Evolutionary conservation across 1,284 basidiomycete genomes (phyloP), one percentile per base, ranked within the genome.

Genomic region (Tilletia horrida): DNA sequence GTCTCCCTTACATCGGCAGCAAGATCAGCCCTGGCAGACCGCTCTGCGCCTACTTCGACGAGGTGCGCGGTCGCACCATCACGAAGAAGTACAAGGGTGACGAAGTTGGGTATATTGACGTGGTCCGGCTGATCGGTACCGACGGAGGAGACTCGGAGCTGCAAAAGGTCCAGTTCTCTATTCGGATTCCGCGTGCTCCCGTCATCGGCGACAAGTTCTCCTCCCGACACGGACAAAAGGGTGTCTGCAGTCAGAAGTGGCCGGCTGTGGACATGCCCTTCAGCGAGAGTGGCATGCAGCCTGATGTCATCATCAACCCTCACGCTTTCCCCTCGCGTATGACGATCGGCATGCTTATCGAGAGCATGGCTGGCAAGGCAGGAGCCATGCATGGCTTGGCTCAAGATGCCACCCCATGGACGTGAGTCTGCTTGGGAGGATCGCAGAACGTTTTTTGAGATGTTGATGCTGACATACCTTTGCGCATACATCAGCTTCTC

Each of bases 311-410:
- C 83, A 98, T 99, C 85, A 99, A 99, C 83, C 96, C 96, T 42
- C 96, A 99, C 83, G 96, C 96, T 23, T 98, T 99, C 86, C 96
- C 96, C 1, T 92, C 90, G 85, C 92, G 96, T 76, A 99, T 99
- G 96, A 99, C 96, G 7, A 99, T 99, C 77, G 96, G 96, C 68
- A 99, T 99, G 96, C 89, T 98, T 81, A 93, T 99, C 71, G 96
- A 99, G 86, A 94, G 91, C 83, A 90, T 98, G 88, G 96, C 96
- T 1, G 96, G 94, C 48, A 99, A 99, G 83, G 91, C 95, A 0
- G 96, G 96, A 69, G 92, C 95, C 1, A 91, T 98, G 90, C 96
- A 98, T 79, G 96, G 96, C 52, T 86, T 98, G 45, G 92, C 94
- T 3, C 96, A 99, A 83, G 96, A 99, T 84, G 95, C 92, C 16